A percentile compares a stretch with the other conserved stretches of the same genome.
phyloP scores from a whole-genome alignment of 2,329 filamentous ascomycete species.

The Phaeosphaeria sp. region DNA sequence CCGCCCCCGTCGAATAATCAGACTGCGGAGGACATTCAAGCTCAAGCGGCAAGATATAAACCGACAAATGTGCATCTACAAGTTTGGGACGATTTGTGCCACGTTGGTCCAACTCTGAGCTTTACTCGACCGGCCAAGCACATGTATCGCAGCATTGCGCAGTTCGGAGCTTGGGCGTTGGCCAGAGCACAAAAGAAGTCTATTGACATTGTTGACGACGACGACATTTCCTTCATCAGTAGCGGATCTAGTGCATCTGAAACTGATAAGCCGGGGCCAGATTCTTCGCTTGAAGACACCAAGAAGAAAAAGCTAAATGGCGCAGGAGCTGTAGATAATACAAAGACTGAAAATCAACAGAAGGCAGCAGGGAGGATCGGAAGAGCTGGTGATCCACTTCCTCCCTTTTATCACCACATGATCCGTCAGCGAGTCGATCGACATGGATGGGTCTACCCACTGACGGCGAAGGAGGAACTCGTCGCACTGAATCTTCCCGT shows the following conservation, averaged over 20 bases:
- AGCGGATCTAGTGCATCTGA: slow-evolving; percentile 50
- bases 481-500: slow-evolving; percentile 69
- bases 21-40: slow-evolving; percentile 65
- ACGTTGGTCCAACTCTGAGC: slow-evolving; percentile 89
- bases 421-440: slow-evolving; percentile 86
- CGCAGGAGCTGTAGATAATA: slow-evolving; percentile 19
- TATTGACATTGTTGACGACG: slow-evolving; percentile 83
- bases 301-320: slow-evolving; percentile 24
- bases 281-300: slow-evolving; percentile 33
- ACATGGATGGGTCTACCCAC: slow-evolving; percentile 74
- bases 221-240: slow-evolving; percentile 77
- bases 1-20: slow-evolving; percentile 55
- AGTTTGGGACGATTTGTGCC: slow-evolving; percentile 94
- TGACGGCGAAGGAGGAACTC: slow-evolving; percentile 70
- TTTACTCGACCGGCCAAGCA: slow-evolving; percentile 95
- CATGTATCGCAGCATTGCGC: slow-evolving; percentile 91
- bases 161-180: slow-evolving; percentile 91
- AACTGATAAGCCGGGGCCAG: slow-evolving; percentile 15
- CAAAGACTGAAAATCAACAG: slow-evolving; percentile 19
- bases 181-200: slow-evolving; percentile 79
- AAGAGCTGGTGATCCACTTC: slow-evolving; percentile 84
- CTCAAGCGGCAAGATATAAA: slow-evolving; percentile 72
- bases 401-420: slow-evolving; percentile 83
- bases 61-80: slow-evolving; percentile 93
- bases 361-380: slow-evolving; percentile 61